phyloP scores from a whole-genome alignment of 2,329 filamentous ascomycete species.

The Chalara sp. region DNA sequence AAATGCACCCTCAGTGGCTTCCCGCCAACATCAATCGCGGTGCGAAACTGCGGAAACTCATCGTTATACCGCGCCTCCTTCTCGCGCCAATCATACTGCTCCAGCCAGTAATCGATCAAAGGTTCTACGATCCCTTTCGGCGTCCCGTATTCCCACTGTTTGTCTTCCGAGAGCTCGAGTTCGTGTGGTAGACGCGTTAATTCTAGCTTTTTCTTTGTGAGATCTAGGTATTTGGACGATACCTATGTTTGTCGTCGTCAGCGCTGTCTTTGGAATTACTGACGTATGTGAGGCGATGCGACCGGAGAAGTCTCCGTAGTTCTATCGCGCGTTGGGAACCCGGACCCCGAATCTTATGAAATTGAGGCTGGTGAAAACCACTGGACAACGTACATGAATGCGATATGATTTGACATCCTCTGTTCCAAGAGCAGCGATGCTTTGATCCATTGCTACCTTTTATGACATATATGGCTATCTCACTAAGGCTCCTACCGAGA shows the following conservation, averaged over 20 bases:
- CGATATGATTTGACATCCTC: too few species aligned
- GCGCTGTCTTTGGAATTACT: too few species aligned
- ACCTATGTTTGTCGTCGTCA: slow-evolving; percentile 36
- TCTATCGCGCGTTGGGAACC: too few species aligned
- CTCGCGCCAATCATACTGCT: slow-evolving; percentile 57
- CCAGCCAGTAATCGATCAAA: slow-evolving; percentile 61
- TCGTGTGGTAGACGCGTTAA: slow-evolving; percentile 59
- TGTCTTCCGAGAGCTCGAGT: slow-evolving; percentile 37
- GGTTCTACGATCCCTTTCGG: slow-evolving; percentile 57
- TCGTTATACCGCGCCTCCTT: slow-evolving; percentile 52
- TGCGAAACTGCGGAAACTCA: slow-evolving; percentile 57
- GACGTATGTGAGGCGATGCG: too few species aligned
- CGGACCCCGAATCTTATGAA: too few species aligned
- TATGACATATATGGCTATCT: too few species aligned
- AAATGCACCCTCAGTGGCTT: slow-evolving; percentile 53
- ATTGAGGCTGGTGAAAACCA: too few species aligned
- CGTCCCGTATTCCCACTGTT: slow-evolving; percentile 44
- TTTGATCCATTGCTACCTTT: too few species aligned
- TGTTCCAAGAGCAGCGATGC: too few species aligned
- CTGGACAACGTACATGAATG: too few species aligned
- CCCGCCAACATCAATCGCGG: slow-evolving; percentile 20
- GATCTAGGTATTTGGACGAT: slow-evolving; percentile 58
- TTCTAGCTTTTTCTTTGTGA: slow-evolving; percentile 62
- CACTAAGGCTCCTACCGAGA: too few species aligned
- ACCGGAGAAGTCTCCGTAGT: too few species aligned